Base-by-base conservation (phyloP, 2,329 filamentous ascomycete genomes). In the Ceratocystiopsis sp. region DNA sequence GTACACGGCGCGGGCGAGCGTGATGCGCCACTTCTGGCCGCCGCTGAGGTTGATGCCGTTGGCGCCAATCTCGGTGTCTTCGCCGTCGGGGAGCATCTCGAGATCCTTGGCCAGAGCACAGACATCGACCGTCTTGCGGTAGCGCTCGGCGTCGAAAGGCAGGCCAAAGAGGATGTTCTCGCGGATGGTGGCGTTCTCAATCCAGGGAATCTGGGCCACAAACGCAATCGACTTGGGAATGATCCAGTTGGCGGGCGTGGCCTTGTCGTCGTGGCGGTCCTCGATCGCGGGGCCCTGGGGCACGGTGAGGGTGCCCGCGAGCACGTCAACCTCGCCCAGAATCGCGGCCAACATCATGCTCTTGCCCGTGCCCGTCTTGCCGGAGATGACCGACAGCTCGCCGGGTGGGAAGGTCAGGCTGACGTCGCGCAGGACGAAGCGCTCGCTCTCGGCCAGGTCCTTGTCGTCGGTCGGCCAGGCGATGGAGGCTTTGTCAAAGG, bases 31-130 rank as follows among this genome's bases (percentile, higher is more conserved):
- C 53, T 83, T 77, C 58, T 93, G 84, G 0, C 84, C 85, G 48
- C 85, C 84, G 48, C 79, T 85, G 8, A 93, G 64, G 51, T 89
- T 87, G 51, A 91, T 83, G 8, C 84, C 84, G 48, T 89, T 87
- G 3, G 82, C 80, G 12, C 84, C 84, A 42, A 93, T 83, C 53
- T 87, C 81, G 0, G 85, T 93, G 39, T 73, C 61, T 51, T 91
- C 83, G 4, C 84, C 84, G 53, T 89, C 80, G 0, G 73, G 63
- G 15, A 93, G 67, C 64, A 85, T 84, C 15, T 78, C 71, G 32
- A 93, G 62, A 51, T 93, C 85, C 54, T 84, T 84, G 42, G 70
- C 69, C 37, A 93, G 56, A 0, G 82, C 82, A 47, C 83, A 91
- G 2, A 78, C 80, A 34, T 75, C 68, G 9, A 87, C 58, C 0